Evolutionary conservation across 2,329 filamentous ascomycete genomes (phyloP).

Genomic region (Ophiostoma triangulosporum): DNA sequence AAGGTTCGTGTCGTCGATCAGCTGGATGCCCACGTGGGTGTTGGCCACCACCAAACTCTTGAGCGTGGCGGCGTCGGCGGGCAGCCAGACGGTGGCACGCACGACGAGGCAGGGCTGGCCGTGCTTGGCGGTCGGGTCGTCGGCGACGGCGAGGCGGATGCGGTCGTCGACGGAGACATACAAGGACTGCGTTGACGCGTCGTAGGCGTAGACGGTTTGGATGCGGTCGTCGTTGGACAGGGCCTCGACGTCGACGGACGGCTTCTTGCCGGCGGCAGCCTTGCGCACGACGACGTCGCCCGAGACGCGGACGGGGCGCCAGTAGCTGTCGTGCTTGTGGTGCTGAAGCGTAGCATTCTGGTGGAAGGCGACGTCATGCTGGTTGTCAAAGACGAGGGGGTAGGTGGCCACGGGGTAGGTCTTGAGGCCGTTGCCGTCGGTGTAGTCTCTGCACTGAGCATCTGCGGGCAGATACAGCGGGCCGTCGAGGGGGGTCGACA

Average conservation of each 20-base stretch:
- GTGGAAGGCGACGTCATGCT: conserved; percentile 5
- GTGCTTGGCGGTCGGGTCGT: conserved; percentile 4
- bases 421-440: not conserved
- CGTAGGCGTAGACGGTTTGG: conserved; percentile 20
- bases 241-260: conserved; percentile 30
- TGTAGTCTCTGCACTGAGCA: not conserved
- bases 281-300: conserved; percentile 34
- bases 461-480: too few species aligned
- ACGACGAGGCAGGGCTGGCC: conserved; percentile 33
- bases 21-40: conserved; percentile 26
- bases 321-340: not conserved
- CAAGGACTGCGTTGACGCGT: conserved; percentile 22
- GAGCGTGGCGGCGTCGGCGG: conserved; percentile 21
- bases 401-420: conserved; percentile 10
- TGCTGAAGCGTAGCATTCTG: conserved; percentile 4
- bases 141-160: not conserved
- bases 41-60: conserved; percentile 23
- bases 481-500: conserved; percentile 2
- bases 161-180: not conserved
- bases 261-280: conserved; percentile 6
- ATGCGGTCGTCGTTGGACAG: conserved; percentile 32
- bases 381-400: conserved; percentile 21
- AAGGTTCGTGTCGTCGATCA: conserved; percentile 28
- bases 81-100: conserved; percentile 33
- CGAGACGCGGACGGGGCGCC: conserved; percentile 24